Base-by-base conservation (phyloP, 306 rosid genomes). In the Trifolium fragiferum region DNA sequence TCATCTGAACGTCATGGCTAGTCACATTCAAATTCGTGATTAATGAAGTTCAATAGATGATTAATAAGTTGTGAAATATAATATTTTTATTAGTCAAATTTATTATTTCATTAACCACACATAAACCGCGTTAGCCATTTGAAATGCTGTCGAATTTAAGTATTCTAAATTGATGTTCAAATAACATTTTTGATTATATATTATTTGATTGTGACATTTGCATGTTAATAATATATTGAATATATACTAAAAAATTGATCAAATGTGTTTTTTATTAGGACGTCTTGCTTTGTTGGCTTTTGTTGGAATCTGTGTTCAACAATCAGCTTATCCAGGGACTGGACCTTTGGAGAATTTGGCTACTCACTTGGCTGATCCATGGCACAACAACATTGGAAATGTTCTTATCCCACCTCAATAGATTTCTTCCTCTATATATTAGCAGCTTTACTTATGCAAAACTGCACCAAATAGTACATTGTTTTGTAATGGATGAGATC, bases 331-430 rank as follows among this genome's bases (percentile, higher is more conserved):
- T 82, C 99, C 99, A 3, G 99, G 99, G 14, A 95, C 99, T 3
- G 99, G 99, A 70, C 99, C 99, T 0, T 80, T 95, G 92, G 99
- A 95, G 92, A 95, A 95, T 80, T 84, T 95, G 93, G 99, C 97
- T 0, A 64, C 97, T 81, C 99, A 95, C 88, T 85, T 95, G 97
- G 98, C 99, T 82, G 99, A 95, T 74, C 99, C 99, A 74, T 95
- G 99, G 99, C 99, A 95, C 92, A 95, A 90, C 86, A 95, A 89
- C 96, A 95, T 95, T 68, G 99, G 99, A 40, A 86, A 92, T 51
- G 1, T 95, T 75, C 9, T 95, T 69, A 92, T 95, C 66, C 99
- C 99, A 6, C 74, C 74, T 5, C 80, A 13, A 80, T 18, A 70
- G 10, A 0, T 89, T 84, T 82, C 14, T 6, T 86, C 87, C 3